These are phyloP conservation scores for Mucor lusitanicus DNA, from an alignment of 371 early-diverging fungal species.

Conservation along the genomic window DNA sequence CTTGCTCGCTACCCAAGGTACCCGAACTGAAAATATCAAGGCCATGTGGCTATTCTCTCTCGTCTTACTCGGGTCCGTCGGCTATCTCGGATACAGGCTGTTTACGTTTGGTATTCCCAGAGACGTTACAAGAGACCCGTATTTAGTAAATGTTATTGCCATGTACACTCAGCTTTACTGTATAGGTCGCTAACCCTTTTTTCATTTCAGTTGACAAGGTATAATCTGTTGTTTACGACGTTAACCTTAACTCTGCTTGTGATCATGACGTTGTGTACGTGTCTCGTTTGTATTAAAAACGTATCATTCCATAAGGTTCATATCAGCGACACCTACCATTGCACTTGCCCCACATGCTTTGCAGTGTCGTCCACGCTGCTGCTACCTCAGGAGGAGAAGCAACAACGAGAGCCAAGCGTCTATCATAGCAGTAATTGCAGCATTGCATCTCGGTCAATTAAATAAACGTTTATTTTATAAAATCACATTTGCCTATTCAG, in stretches of 20 bases:
- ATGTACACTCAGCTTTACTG: background rate
- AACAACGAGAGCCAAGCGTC: background rate
- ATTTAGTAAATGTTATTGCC: conserved; percentile 17
- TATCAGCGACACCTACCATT: background rate
- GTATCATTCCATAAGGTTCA: conserved; percentile 1
- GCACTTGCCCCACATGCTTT: conserved; percentile 10
- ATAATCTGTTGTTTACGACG: conserved; percentile 11
- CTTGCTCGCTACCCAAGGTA: conserved; percentile 7
- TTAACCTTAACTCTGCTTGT: conserved; percentile 2
- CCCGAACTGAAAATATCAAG: conserved; percentile 7
- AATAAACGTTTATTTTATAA: background rate
- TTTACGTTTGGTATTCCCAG: conserved; percentile 21
- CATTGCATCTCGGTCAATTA: background rate
- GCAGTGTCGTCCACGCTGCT: background rate
- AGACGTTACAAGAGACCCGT: conserved; percentile 16
- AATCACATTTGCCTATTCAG: conserved; percentile 8
- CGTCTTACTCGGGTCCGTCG: conserved; percentile 3
- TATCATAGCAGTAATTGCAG: background rate
- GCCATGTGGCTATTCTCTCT: background rate
- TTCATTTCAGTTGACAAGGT: conserved; percentile 10
- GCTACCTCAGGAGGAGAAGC: background rate
- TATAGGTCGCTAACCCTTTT: background rate
- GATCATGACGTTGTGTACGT: conserved; percentile 7
- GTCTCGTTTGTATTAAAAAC: conserved; percentile 10
- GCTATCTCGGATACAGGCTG: conserved; percentile 27